A percentile compares a stretch with the other conserved stretches of the same genome.
phyloP scores from a whole-genome alignment of 2,329 filamentous ascomycete genomes.

The Colletotrichum eremochloae region DNA sequence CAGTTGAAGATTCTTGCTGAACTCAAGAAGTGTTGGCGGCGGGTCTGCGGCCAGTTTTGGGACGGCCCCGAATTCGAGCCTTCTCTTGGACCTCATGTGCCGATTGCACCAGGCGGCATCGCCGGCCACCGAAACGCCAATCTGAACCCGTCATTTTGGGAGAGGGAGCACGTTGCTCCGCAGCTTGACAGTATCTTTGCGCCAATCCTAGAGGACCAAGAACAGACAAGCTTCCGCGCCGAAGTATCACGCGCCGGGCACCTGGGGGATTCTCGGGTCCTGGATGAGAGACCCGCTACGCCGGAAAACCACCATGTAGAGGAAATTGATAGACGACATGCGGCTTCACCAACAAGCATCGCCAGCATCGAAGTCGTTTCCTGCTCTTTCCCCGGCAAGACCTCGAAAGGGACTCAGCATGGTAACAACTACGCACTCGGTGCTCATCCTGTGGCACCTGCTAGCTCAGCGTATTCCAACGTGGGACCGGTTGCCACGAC shows the following conservation, averaged over 20 bases:
- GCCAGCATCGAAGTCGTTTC: slow-evolving; percentile 73
- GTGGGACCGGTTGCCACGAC: slow-evolving; percentile 68
- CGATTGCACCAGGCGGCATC: slow-evolving; percentile 83
- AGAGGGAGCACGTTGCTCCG: slow-evolving; percentile 58
- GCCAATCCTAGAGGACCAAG: slow-evolving; percentile 44
- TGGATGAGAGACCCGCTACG: slow-evolving; percentile 61
- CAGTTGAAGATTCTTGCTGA: slow-evolving; percentile 90
- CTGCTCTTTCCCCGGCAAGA: slow-evolving; percentile 73
- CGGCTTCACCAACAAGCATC: slow-evolving; percentile 68
- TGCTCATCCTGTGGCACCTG: slow-evolving; percentile 67
- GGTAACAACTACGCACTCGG: slow-evolving; percentile 58
- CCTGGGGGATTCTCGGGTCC: slow-evolving; percentile 60
- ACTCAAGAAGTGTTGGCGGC: slow-evolving; percentile 96
- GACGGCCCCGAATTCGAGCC: slow-evolving; percentile 77
- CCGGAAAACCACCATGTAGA: slow-evolving; percentile 55
- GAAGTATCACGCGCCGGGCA: slow-evolving; percentile 62
- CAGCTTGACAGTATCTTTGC: slow-evolving; percentile 59
- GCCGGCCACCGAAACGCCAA: slow-evolving; percentile 70
- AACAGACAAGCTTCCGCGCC: slow-evolving; percentile 58
- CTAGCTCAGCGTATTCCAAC: slow-evolving; percentile 61
- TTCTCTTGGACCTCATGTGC: slow-evolving; percentile 71
- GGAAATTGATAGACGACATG: slow-evolving; percentile 51
- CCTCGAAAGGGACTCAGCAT: slow-evolving; percentile 53
- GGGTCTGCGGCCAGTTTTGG: slow-evolving; percentile 92
- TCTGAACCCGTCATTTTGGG: slow-evolving; percentile 69